phyloP scores from a whole-genome alignment of 441 rosid genomes.

The Euphorbia neoarborescens region DNA sequence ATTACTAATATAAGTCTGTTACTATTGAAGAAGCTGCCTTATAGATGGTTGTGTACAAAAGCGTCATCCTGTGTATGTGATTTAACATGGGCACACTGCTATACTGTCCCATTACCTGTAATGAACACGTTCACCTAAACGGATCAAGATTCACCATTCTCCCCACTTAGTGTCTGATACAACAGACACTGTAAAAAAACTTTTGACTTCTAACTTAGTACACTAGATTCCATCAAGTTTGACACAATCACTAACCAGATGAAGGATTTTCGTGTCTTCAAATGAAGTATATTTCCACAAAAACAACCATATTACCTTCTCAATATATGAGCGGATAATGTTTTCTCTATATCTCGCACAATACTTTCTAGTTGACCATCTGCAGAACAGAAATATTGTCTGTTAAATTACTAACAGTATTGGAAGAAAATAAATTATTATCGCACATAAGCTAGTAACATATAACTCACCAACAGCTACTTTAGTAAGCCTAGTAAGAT shows the following conservation, averaged over 20 bases:
- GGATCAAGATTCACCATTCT: neutral
- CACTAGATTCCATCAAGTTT: neutral
- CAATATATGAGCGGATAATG: slow-evolving; percentile 76
- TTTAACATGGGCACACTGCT: neutral
- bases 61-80: neutral
- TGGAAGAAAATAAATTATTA: slow-evolving; percentile 9
- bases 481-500: slow-evolving; percentile 96
- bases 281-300: slow-evolving; percentile 10
- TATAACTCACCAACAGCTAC: slow-evolving; percentile 77
- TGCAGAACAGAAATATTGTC: slow-evolving; percentile 25
- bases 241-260: neutral
- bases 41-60: neutral
- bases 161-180: neutral
- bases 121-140: neutral
- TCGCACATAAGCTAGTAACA: slow-evolving; percentile 6
- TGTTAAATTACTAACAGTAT: slow-evolving; percentile 12
- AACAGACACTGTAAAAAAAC: slow-evolving; percentile 3
- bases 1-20: too few relatives aligned
- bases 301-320: slow-evolving; percentile 52
- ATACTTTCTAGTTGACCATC: slow-evolving; percentile 87
- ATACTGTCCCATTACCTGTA: neutral
- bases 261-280: neutral
- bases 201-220: neutral
- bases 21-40: too few relatives aligned
- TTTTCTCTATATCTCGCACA: slow-evolving; percentile 80